Conservation (phyloP, 805 yeast genomes). For the Nadsonia fulvescens region DNA sequence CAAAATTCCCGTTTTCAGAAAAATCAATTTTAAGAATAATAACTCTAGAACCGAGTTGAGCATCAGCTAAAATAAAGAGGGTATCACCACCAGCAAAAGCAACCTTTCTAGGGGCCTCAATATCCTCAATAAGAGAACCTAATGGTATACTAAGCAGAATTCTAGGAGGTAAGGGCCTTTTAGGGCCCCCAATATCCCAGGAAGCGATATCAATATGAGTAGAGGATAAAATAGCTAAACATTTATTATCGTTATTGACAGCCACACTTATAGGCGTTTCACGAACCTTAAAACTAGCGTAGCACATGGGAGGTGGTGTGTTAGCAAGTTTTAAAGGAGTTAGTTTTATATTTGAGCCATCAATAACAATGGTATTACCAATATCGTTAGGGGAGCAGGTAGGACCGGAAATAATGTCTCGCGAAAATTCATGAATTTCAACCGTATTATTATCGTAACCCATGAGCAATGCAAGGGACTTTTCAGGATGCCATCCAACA, state of each 20-base stretch:
- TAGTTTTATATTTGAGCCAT: slow-evolving; percentile 49
- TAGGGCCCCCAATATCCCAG: too few relatives aligned
- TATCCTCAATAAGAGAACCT: slow-evolving; percentile 3
- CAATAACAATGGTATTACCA: slow-evolving; percentile 69
- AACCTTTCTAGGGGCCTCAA: slow-evolving; percentile 31
- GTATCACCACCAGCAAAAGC: slow-evolving; percentile 33
- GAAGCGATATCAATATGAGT: slow-evolving; percentile 26
- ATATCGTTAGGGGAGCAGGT: slow-evolving; percentile 46
- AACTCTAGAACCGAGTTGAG: slow-evolving; percentile 3
- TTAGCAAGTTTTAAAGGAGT: slow-evolving; percentile 76
- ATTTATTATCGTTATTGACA: slow-evolving; percentile 37
- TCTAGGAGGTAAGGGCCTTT: too few relatives aligned
- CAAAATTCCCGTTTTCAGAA: too few relatives aligned
- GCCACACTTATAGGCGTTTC: slow-evolving; percentile 47
- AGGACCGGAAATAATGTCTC: slow-evolving; percentile 50
- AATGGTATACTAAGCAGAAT: too few relatives aligned
- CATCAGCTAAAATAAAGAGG: slow-evolving; percentile 35
- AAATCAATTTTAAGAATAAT: slow-evolving; percentile 10
- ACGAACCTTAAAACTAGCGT: slow-evolving; percentile 40
- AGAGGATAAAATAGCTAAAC: slow-evolving; percentile 39
- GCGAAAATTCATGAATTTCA: slow-evolving; percentile 50
- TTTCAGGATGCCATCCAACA: slow-evolving; percentile 74
- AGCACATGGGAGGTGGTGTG: slow-evolving; percentile 88
- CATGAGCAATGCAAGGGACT: slow-evolving; percentile 55
- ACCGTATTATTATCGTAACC: slow-evolving; percentile 16